Evolutionary conservation across 768 basidiomycete species (phyloP), one percentile per base, ranked within the genome.

Genomic region (Sarcodon aspratus): DNA sequence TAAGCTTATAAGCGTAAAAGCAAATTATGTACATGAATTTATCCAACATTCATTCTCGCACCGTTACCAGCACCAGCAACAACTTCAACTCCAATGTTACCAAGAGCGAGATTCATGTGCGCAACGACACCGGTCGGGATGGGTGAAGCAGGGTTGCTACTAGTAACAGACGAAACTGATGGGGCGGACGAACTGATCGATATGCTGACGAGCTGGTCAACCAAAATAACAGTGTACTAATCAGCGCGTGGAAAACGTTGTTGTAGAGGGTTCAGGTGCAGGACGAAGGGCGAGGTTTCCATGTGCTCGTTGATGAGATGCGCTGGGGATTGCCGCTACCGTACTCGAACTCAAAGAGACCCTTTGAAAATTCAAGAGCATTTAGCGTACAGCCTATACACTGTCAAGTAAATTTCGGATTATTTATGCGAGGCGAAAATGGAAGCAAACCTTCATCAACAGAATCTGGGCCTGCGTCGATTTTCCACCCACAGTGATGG

Each of bases 301-400:
- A n/a, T n/a, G n/a, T n/a, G n/a, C n/a, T n/a, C n/a, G n/a, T n/a
- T 48, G 68, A 66, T 53, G 81, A 65, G 11, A 75, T 64, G 44
- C 80, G 80, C 6, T n/a, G n/a, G n/a, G 54, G 59, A 48, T 57
- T 61, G 46, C 61, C 57, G 27, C 61, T 47, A 0, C 70, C 73
- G 53, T 83, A 79, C n/a, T n/a, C n/a, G 62, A 61, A 72, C 7
- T 55, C 56, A 67, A 85, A 83, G 15, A 83, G 68, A 33, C 76
- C 73, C 17, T 63, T 63, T n/a, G 74, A 71, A 33, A 84, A 58
- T 60, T 85, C 82, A 40, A 85, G 73, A 13, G 72, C 80, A 9
- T 72, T 74, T 42, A 64, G 74, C 3, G 71, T 71, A 54, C 82
- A 85, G 13, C 74, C 73, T 36, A 77, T 76, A 61, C 84, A 86